Conservation (phyloP, 805 yeast species). For the Starmerella apis region DNA sequence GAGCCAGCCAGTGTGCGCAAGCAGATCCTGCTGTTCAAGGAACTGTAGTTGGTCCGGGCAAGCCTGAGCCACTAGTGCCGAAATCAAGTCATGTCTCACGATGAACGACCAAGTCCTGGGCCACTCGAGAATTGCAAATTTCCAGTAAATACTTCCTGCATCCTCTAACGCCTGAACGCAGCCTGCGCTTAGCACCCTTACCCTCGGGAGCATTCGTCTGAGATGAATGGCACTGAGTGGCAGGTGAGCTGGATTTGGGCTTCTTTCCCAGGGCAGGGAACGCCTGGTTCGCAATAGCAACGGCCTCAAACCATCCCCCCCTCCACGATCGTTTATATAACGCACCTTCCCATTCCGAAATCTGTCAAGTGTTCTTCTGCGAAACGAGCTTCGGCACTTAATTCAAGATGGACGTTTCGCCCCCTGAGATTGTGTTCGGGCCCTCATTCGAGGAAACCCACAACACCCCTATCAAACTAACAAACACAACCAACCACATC, state of each 20-base stretch:
- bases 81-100: too few species aligned
- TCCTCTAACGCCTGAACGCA: too few species aligned
- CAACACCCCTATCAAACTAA: slow-evolving; percentile 11
- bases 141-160: too few species aligned
- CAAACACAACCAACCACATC: slow-evolving; percentile 47
- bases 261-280: slow-evolving; percentile 1
- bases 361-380: not conserved
- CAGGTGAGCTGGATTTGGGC: slow-evolving; percentile 2
- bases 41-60: too few species aligned
- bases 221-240: not conserved
- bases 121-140: too few species aligned
- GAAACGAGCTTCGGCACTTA: not conserved
- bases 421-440: slow-evolving; percentile 18
- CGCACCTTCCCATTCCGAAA: not conserved
- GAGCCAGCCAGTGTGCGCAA: not conserved
- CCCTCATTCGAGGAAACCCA: slow-evolving; percentile 21
- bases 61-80: too few species aligned
- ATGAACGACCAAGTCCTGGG: too few species aligned
- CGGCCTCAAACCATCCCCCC: not conserved
- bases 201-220: not conserved
- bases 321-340: slow-evolving; percentile 2
- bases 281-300: slow-evolving; percentile 5
- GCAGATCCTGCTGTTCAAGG: slow-evolving; percentile 2
- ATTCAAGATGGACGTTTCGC: slow-evolving; percentile 18
- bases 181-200: too few species aligned